Evolutionary conservation across 805 yeast genomes (phyloP), one percentile per base, ranked within the genome.

Genomic region (Lipomyces yamadae): DNA sequence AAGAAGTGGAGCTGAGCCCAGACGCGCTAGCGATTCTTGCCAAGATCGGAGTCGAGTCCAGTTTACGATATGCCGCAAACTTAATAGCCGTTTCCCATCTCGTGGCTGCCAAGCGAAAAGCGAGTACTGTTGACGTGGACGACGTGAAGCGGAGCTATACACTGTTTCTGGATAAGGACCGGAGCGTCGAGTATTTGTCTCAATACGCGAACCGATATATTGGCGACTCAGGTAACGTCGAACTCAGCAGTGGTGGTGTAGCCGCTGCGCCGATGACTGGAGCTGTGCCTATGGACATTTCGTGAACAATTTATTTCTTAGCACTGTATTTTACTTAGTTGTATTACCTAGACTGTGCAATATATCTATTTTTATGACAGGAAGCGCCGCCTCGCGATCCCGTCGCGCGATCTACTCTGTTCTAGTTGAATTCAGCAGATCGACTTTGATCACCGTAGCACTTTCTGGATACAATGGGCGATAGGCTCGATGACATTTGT

Each of bases 31-130:
- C 90, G 58, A 83, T 92, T 72, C 84, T 95, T 73, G 91, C 98
- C 32, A 90, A 92, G 76, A 91, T 93, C 70, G 97, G 97, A 15
- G 83, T 85, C 70, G 97, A 90, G 76, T 91, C 98, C 4, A 88
- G 96, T 77, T 84, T 95, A 74, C 87, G 99, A 75, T 95, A 95
- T 77, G 95, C 97, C 32, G 83, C 97, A 58, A 96, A 95, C 79
- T 84, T 95, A 78, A 89, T 95, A 66, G 84, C 97, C 13, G 97
- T 96, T 8, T 85, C 98, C 8, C 91, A 91, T 76, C 93, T 92
- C 77, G 85, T 94, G 69, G 90, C 98, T 3, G 80, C 85, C 67
- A 92, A 91, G 79, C 87, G 97, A 77, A 89, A 96, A 80, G 82
- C 87, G 59, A 80, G 81, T 58, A 77, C 79, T 34, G 93, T 92